Percentiles rank a stretch among this genome's conserved stretches.
These are phyloP conservation scores for Penicillium maclennaniae DNA, from an alignment of 495 filamentous ascomycete species.

Conservation along the genomic window DNA sequence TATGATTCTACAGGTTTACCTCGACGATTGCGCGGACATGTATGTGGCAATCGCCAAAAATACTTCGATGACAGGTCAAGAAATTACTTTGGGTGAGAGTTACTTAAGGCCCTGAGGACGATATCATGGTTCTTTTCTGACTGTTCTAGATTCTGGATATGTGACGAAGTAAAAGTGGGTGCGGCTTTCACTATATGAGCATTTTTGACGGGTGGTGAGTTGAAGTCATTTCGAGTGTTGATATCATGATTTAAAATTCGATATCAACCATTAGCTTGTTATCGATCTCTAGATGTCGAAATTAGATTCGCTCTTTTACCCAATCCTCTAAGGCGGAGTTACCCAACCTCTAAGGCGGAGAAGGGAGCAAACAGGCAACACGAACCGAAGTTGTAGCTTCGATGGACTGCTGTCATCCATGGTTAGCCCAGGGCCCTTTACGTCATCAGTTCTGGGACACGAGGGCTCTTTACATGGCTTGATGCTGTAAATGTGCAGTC, in stretches of 20 bases:
- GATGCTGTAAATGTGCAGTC: background rate
- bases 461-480: background rate
- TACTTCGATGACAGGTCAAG: constrained; percentile 4
- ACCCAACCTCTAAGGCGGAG: no score
- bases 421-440: background rate
- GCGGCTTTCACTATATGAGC: background rate
- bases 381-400: no score
- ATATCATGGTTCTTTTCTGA: background rate
- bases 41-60: constrained; percentile 2
- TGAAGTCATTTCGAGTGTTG: background rate
- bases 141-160: background rate
- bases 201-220: background rate
- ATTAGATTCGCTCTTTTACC: no score
- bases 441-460: background rate
- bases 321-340: no score
- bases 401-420: background rate
- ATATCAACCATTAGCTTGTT: no score
- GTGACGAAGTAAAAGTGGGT: background rate
- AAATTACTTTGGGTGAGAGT: constrained; percentile 1
- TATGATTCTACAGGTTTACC: background rate
- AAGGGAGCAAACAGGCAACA: no score
- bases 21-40: constrained; percentile 6
- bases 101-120: background rate
- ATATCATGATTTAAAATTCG: background rate
- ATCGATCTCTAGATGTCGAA: no score